Base-by-base conservation (phyloP, 306 rosid species). In the Dicorynia guianensis region DNA sequence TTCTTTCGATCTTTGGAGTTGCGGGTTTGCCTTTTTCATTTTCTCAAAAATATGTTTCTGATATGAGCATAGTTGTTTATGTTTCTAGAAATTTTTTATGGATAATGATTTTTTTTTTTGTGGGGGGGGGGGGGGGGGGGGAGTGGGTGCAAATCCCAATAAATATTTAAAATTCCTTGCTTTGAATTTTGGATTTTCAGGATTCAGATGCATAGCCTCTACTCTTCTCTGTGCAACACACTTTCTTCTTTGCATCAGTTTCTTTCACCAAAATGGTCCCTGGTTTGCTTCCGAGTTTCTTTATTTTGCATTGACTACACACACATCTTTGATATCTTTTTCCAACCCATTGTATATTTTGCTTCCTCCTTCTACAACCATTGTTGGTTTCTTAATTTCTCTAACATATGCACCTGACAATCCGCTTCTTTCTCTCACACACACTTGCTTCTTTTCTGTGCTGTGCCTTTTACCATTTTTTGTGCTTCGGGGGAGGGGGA, bases 241-340 rank as follows among this genome's bases (percentile, higher is more conserved):
- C 85, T 84, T 80, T 84, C 83, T 81, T 81, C 81, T 19, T 78
- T 62, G 76, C 71, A 47, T 81, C 85, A 81, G 74, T 73, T 80
- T 71, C 83, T 85, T 85, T 81, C 86, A 85, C 83, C 56, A 81
- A 85, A 81, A 85, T 84, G 81, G 85, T 65, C 74, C 40, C 81
- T 76, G 64, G 69, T 75, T 25, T 75, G 76, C 76, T 83, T 74
- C 86, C 63, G n/a, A 15, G 42, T 63, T 69, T 17, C 69, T 74
- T 76, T 79, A 66, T 47, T 59, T 75, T 63, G 67, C 81, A 55
- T n/a, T 38, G 19, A 58, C 81, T 82, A 79, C 48, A 72, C n/a
- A n/a, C 48, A 55, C 74, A 18, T 44, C 65, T 67, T 76, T 67
- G 17, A 57, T 36, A 36, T 69, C 62, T 63, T 55, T 76, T 76